Percentiles rank a stretch among this genome's conserved stretches.
These are phyloP conservation scores for Rhizopus sp. DNA, from an alignment of 371 early-diverging fungal genomes.

Conservation along the genomic window DNA sequence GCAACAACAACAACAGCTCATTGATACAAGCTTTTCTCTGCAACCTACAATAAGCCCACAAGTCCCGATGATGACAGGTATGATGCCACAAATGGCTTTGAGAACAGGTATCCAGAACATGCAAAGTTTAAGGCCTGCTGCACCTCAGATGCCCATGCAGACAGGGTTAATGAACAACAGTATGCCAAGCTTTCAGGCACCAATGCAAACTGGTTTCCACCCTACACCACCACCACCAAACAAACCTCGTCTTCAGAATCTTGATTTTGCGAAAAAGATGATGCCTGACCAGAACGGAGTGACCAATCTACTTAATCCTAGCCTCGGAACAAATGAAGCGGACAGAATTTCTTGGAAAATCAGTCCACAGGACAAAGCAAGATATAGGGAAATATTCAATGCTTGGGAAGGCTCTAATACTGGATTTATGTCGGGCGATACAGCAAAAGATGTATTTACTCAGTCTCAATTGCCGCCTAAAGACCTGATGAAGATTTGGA, in stretches of 20 bases:
- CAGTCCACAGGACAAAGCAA: constrained; percentile 74
- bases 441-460: constrained; percentile 77
- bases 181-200: constrained; percentile 12
- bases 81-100: constrained; percentile 7
- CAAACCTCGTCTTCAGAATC: constrained; percentile 42
- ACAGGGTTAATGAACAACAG: constrained; percentile 14
- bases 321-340: constrained; percentile 22
- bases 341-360: constrained; percentile 74
- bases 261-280: constrained; percentile 53
- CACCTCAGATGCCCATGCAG: constrained; percentile 23
- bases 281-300: constrained; percentile 51
- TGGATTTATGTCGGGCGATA: constrained; percentile 81
- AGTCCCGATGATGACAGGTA: constrained; percentile 30
- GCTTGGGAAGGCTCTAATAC: constrained; percentile 81
- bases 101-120: constrained; percentile 1
- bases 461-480: constrained; percentile 41
- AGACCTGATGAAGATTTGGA: constrained; percentile 54
- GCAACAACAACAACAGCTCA: constrained; percentile 19
- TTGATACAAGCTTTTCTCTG: constrained; percentile 12
- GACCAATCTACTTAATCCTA: constrained; percentile 33
- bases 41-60: constrained; percentile 24
- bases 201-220: constrained; percentile 31
- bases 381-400: constrained; percentile 82
- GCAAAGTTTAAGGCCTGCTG: constrained; percentile 14
- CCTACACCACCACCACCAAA: constrained; percentile 19